phyloP scores from a whole-genome alignment of 805 yeast species.

The Jamesozyma jinghongensis region DNA sequence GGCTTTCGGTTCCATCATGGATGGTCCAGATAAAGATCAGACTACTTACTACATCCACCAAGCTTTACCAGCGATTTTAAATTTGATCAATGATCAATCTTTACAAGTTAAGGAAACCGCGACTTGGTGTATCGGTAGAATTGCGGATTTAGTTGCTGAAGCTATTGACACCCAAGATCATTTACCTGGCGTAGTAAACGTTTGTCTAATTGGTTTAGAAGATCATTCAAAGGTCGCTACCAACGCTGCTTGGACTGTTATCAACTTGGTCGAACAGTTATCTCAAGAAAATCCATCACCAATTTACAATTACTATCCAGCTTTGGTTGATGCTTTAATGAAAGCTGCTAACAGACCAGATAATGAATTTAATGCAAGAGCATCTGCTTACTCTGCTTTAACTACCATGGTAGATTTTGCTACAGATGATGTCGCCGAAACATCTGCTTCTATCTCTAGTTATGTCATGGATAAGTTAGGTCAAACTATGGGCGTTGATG shows the following conservation, averaged over 20 bases:
- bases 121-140: slow-evolving; percentile 97
- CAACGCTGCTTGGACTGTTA: slow-evolving; percentile 97
- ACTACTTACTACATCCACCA: slow-evolving; percentile 61
- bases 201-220: slow-evolving; percentile 68
- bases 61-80: slow-evolving; percentile 73
- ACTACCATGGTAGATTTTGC: slow-evolving; percentile 72
- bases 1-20: slow-evolving; percentile 97
- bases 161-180: slow-evolving; percentile 60
- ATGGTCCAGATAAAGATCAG: slow-evolving; percentile 78
- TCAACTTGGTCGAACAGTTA: slow-evolving; percentile 82
- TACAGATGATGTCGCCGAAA: slow-evolving; percentile 57
- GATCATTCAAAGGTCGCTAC: slow-evolving; percentile 92
- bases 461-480: slow-evolving; percentile 68
- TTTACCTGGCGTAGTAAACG: slow-evolving; percentile 63
- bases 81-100: slow-evolving; percentile 61
- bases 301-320: slow-evolving; percentile 65
- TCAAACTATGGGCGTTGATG: slow-evolving; percentile 51
- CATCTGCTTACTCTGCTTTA: slow-evolving; percentile 94
- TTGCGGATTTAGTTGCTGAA: slow-evolving; percentile 76
- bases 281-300: slow-evolving; percentile 42
- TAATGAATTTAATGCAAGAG: slow-evolving; percentile 80
- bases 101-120: slow-evolving; percentile 93
- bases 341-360: slow-evolving; percentile 62
- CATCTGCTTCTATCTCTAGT: slow-evolving; percentile 64
- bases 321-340: slow-evolving; percentile 60